These are phyloP conservation scores for Athelia sp. DNA, from an alignment of 1,284 basidiomycete genomes.

Conservation along the genomic window DNA sequence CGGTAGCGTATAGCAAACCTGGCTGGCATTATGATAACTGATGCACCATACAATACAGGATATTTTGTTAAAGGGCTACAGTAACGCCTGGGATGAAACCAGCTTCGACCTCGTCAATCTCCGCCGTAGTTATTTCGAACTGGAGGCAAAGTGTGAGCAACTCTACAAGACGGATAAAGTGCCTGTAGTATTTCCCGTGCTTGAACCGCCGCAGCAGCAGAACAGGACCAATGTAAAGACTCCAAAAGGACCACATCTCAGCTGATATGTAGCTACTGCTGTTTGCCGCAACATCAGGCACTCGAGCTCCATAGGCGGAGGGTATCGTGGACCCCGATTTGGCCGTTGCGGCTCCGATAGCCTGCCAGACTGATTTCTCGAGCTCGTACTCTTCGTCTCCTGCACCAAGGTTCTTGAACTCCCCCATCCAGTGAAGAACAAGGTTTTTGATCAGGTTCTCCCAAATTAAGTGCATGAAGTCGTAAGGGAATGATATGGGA, in stretches of 20 bases:
- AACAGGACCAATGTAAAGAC: conserved; percentile 32
- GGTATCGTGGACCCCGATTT: conserved; percentile 29
- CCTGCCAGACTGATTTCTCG: conserved; percentile 27
- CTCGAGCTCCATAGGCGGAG: conserved; percentile 28
- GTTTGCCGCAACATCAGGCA: conserved; percentile 32
- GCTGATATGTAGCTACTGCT: conserved; percentile 14
- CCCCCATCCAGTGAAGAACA: conserved; percentile 32
- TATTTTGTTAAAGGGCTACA: too few relatives aligned
- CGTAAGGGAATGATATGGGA: conserved; percentile 35
- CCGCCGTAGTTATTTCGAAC: conserved; percentile 27
- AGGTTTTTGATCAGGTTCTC: conserved; percentile 38
- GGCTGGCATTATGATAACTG: too few relatives aligned
- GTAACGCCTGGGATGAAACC: conserved; percentile 20
- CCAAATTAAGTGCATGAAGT: conserved; percentile 45
- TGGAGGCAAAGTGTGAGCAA: conserved; percentile 35
- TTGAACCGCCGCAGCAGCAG: conserved; percentile 27
- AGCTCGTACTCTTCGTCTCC: conserved; percentile 28
- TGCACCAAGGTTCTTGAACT: conserved; percentile 29
- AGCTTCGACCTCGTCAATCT: conserved; percentile 24
- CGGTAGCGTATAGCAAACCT: too few relatives aligned
- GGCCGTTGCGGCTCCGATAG: conserved; percentile 28
- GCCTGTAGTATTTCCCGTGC: conserved; percentile 30
- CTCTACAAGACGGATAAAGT: conserved; percentile 35
- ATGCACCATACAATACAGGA: too few relatives aligned
- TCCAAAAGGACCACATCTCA: conserved; percentile 17